Evolutionary conservation across 1,284 basidiomycete species (phyloP).

Genomic region (Puccinia coronata): DNA sequence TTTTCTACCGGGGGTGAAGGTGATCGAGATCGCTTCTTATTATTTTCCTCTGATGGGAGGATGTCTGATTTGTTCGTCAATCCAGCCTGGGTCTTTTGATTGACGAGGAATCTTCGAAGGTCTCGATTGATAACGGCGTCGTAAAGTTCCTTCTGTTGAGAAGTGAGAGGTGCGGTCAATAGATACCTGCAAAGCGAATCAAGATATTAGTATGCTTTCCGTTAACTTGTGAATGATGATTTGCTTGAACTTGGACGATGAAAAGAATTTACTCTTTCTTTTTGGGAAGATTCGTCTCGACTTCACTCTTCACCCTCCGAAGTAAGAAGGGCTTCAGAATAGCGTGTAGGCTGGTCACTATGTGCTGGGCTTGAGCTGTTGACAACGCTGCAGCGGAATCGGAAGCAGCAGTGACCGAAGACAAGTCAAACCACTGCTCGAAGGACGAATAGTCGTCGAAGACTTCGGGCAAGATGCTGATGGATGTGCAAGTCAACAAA

Average conservation of each 20-base stretch:
- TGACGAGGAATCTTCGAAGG: constrained; percentile 55
- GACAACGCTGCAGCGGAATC: constrained; percentile 61
- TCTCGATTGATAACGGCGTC: constrained; percentile 63
- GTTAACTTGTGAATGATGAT: background rate
- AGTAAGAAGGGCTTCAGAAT: constrained; percentile 95
- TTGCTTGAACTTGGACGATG: background rate
- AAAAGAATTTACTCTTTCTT: constrained; percentile 75
- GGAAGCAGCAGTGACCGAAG: constrained; percentile 59
- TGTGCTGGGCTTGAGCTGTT: constrained; percentile 66
- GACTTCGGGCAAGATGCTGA: constrained; percentile 75
- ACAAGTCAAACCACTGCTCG: constrained; percentile 75
- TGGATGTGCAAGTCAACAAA: background rate
- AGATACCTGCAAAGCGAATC: constrained; percentile 62
- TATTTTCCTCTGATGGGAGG: background rate
- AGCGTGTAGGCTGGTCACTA: constrained; percentile 80
- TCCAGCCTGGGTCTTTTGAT: constrained; percentile 51
- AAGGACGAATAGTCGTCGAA: constrained; percentile 87
- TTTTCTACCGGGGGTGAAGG: background rate
- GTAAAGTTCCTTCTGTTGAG: constrained; percentile 79
- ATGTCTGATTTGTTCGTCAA: background rate
- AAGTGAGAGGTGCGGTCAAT: constrained; percentile 82
- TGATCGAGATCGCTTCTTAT: constrained; percentile 10
- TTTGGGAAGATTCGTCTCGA: constrained; percentile 72
- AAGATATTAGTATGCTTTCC: background rate
- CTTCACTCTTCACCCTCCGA: constrained; percentile 85